phyloP scores from a whole-genome alignment of 75 land plant genomes.

The Pinus albicaulis region DNA sequence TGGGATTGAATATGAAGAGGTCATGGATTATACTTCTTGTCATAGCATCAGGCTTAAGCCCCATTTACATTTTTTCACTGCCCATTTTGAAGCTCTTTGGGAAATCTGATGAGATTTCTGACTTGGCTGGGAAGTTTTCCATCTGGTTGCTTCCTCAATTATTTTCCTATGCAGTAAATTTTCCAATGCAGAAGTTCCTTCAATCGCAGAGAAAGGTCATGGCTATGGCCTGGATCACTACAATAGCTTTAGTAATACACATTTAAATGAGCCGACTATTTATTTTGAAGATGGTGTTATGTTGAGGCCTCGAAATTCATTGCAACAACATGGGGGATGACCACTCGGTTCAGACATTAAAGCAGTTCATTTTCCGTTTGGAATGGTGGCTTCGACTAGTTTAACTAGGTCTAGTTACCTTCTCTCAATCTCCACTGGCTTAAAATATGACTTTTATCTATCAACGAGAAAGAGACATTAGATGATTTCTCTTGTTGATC shows the following conservation, averaged over 20 bases:
- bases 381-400: too few species aligned
- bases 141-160: conserved; percentile 24
- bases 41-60: conserved; percentile 9
- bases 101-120: background rate
- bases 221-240: conserved; percentile 25
- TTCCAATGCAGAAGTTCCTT: conserved; percentile 45
- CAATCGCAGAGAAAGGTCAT: conserved; percentile 41
- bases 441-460: too few species aligned
- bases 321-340: too few species aligned
- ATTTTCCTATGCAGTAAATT: conserved; percentile 24
- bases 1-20: conserved; percentile 48
- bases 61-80: conserved; percentile 23
- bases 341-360: too few species aligned
- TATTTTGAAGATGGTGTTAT: conserved; percentile 9
- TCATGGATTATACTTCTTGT: conserved; percentile 32
- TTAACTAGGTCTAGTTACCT: too few species aligned
- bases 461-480: too few species aligned
- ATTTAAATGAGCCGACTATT: conserved; percentile 21
- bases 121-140: background rate
- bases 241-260: conserved; percentile 14
- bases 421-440: too few species aligned
- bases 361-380: too few species aligned
- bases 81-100: conserved; percentile 20
- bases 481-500: too few species aligned
- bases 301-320: too few species aligned